Conservation (phyloP, 306 rosid genomes). For the Casuarina cunninghamiana region DNA sequence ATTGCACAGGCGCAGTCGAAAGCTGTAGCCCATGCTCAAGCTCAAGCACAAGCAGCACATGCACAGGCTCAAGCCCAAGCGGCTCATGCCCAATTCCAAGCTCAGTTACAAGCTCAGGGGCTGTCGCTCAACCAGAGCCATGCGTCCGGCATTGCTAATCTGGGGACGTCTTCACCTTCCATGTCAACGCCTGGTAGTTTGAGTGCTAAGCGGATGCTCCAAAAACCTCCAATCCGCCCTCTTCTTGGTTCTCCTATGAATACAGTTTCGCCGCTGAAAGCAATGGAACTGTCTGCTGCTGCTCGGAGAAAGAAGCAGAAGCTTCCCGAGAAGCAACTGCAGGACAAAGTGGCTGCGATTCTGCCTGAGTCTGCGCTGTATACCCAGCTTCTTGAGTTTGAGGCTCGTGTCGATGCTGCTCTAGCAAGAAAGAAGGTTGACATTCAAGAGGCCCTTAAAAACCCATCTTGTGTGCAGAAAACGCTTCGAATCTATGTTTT, state of each 20-base stretch:
- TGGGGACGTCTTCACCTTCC: conserved; percentile 55
- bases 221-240: conserved; percentile 89
- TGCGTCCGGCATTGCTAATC: conserved; percentile 54
- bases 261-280: conserved; percentile 60
- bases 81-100: conserved; percentile 85
- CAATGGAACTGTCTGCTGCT: conserved; percentile 81
- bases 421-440: conserved; percentile 93
- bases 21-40: conserved; percentile 74
- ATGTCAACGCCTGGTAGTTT: conserved; percentile 51
- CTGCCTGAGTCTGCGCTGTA: conserved; percentile 88
- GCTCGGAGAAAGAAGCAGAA: conserved; percentile 90
- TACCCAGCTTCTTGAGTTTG: conserved; percentile 97
- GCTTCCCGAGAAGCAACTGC: conserved; percentile 90
- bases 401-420: conserved; percentile 87
- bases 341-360: conserved; percentile 85
- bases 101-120: conserved; percentile 94
- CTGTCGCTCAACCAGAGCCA: conserved; percentile 66
- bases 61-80: conserved; percentile 89
- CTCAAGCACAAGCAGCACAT: conserved; percentile 71
- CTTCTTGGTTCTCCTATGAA: conserved; percentile 61
- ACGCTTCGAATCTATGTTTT: conserved; percentile 92
- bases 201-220: conserved; percentile 61
- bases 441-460: conserved; percentile 94
- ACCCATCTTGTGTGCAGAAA: conserved; percentile 83
- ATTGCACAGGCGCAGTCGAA: conserved; percentile 89